Conservation (phyloP, 371 early-diverging fungal species). For the Mucor sp. region DNA sequence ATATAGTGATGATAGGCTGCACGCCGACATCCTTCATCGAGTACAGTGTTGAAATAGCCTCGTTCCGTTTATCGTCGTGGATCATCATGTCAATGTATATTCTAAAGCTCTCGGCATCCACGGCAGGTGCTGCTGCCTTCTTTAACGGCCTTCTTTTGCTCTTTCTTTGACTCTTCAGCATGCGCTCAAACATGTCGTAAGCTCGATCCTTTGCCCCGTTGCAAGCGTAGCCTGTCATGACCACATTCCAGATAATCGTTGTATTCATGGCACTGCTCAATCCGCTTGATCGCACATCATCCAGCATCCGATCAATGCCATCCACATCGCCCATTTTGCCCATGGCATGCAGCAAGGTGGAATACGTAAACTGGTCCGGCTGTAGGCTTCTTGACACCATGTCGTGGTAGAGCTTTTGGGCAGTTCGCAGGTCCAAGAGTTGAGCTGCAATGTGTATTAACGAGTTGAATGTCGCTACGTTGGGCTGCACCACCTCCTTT, state of each 20-base stretch:
- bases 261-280: conserved; percentile 5
- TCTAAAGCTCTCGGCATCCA: conserved; percentile 40
- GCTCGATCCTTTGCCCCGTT: conserved; percentile 30
- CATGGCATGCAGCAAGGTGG: conserved; percentile 40
- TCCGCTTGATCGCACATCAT: conserved; percentile 18
- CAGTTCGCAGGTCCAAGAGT: conserved; percentile 39
- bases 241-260: conserved; percentile 42
- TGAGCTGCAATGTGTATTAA: conserved; percentile 47
- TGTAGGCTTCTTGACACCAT: conserved; percentile 40
- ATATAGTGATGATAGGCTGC: conserved; percentile 32
- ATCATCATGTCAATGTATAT: conserved; percentile 39
- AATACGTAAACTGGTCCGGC: conserved; percentile 43
- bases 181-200: conserved; percentile 32
- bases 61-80: conserved; percentile 12
- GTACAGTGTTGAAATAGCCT: conserved; percentile 24
- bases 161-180: conserved; percentile 3
- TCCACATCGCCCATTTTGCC: conserved; percentile 37
- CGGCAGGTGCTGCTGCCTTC: conserved; percentile 20
- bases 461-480: conserved; percentile 37
- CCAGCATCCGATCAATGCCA: conserved; percentile 39
- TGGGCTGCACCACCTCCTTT: conserved; percentile 24
- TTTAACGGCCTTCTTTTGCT: neutral
- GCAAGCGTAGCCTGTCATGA: conserved; percentile 35
- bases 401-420: conserved; percentile 50
- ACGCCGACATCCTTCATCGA: conserved; percentile 23